Percentiles rank a stretch among this genome's conserved stretches.
phyloP scores from a whole-genome alignment of 345 rosid species.

The Kernera saxatilis region DNA sequence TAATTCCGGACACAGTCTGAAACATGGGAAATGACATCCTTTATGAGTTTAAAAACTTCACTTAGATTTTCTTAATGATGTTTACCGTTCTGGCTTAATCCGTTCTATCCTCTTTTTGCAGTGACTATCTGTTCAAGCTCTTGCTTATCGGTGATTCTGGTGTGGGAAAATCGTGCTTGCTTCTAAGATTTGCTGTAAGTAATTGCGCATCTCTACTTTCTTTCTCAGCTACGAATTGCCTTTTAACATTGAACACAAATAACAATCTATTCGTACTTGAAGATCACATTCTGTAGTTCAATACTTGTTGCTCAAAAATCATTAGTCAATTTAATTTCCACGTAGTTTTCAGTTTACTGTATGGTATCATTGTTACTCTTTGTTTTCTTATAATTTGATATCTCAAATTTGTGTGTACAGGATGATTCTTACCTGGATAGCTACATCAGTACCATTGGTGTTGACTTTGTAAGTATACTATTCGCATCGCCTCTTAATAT shows the following conservation, averaged over 20 bases:
- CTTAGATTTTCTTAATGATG: background rate
- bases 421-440: constrained; percentile 57
- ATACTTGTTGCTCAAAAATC: background rate
- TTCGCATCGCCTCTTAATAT: background rate
- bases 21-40: background rate
- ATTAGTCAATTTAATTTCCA: background rate
- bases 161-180: constrained; percentile 42
- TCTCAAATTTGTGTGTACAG: constrained; percentile 23
- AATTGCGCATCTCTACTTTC: background rate
- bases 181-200: constrained; percentile 42
- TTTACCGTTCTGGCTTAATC: background rate
- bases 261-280: background rate
- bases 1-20: background rate
- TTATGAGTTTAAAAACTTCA: background rate
- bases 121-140: constrained; percentile 42
- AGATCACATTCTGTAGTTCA: background rate
- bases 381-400: background rate
- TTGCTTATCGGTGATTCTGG: constrained; percentile 45
- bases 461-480: constrained; percentile 46
- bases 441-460: constrained; percentile 62
- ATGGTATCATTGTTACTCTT: background rate
- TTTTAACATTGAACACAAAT: background rate
- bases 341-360: background rate
- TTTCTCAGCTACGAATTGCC: background rate
- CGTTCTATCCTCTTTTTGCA: background rate